Evolutionary conservation across 2,329 filamentous ascomycete genomes (phyloP).

Genomic region (Xylariaceae sp.): DNA sequence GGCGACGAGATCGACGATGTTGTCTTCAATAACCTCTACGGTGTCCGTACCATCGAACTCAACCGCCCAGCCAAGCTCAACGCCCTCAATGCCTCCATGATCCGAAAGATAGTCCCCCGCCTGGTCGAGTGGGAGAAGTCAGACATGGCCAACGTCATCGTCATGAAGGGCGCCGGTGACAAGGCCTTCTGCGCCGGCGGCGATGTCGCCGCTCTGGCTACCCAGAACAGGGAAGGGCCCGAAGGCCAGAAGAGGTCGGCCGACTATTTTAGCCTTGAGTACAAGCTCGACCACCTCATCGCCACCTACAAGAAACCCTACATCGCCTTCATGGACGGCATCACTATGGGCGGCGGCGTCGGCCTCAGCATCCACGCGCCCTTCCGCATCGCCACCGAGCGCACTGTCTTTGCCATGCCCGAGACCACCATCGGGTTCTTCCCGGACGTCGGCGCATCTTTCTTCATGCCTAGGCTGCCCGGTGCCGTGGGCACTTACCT

Average conservation of each 20-base stretch:
- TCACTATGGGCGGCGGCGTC: constrained; percentile 97
- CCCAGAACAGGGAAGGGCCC: constrained; percentile 64
- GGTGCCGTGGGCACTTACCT: constrained; percentile 88
- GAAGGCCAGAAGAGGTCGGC: constrained; percentile 72
- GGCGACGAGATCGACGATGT: constrained; percentile 85
- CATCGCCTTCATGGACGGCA: constrained; percentile 93
- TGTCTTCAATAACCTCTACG: constrained; percentile 84
- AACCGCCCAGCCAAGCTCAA: constrained; percentile 93
- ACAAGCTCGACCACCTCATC: constrained; percentile 92
- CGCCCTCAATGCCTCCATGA: constrained; percentile 91
- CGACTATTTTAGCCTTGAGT: constrained; percentile 92
- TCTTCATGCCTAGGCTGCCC: constrained; percentile 89
- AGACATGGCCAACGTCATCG: constrained; percentile 85
- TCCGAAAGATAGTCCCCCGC: constrained; percentile 85
- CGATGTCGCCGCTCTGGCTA: constrained; percentile 78
- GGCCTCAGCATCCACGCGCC: constrained; percentile 92
- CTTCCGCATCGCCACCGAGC: constrained; percentile 93
- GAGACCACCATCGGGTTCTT: constrained; percentile 99
- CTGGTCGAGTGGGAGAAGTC: constrained; percentile 94
- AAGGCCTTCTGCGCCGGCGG: constrained; percentile 91
- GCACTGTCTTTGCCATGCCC: constrained; percentile 95
- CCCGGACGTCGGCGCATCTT: constrained; percentile 93
- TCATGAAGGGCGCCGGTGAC: constrained; percentile 85
- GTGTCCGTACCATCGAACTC: constrained; percentile 86
- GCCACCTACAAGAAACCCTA: constrained; percentile 92